phyloP scores from a whole-genome alignment of 2,329 filamentous ascomycete species.

The Hypomyces rosellus region DNA sequence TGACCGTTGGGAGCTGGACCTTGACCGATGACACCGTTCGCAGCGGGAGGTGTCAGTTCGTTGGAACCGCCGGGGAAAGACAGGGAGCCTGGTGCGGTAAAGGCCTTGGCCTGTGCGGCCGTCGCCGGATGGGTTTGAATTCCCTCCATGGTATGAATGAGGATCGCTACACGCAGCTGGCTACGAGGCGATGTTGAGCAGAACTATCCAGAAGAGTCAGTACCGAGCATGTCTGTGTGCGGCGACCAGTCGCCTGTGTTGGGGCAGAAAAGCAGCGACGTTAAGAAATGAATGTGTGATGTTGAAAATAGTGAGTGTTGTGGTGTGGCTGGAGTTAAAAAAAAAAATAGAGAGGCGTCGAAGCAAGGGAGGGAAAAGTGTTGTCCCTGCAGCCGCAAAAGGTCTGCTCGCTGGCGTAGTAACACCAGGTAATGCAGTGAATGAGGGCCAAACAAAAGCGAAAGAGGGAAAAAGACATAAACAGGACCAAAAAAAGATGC shows the following conservation, averaged over 20 bases:
- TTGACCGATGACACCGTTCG: slow-evolving; percentile 53
- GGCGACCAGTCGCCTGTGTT: background rate
- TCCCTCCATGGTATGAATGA: slow-evolving; percentile 63
- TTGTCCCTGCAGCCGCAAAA: slow-evolving; percentile 13
- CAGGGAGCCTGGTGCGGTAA: slow-evolving; percentile 85
- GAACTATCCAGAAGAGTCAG: slow-evolving; percentile 27
- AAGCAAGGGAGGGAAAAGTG: slow-evolving; percentile 17
- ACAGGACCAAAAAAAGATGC: slow-evolving; percentile 1
- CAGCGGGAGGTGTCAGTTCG: slow-evolving; percentile 75
- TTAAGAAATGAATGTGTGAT: background rate
- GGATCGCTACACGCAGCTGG: slow-evolving; percentile 17
- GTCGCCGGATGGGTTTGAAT: slow-evolving; percentile 88
- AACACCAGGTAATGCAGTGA: slow-evolving; percentile 6
- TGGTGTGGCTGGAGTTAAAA: slow-evolving; percentile 16
- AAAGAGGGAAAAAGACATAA: background rate
- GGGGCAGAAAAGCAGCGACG: background rate
- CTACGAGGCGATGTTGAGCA: slow-evolving; percentile 22
- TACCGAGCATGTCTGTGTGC: slow-evolving; percentile 11
- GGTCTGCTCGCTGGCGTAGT: slow-evolving; percentile 5
- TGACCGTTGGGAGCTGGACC: slow-evolving; percentile 37
- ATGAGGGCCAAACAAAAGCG: slow-evolving; percentile 31
- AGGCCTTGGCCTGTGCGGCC: slow-evolving; percentile 89
- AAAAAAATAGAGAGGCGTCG: slow-evolving; percentile 20
- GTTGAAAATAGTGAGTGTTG: background rate
- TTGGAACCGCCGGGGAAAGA: slow-evolving; percentile 82